Percentiles rank a stretch among this genome's conserved stretches.
phyloP scores from a whole-genome alignment of 2,329 filamentous ascomycete species.

The Cladosporium colombiae region DNA sequence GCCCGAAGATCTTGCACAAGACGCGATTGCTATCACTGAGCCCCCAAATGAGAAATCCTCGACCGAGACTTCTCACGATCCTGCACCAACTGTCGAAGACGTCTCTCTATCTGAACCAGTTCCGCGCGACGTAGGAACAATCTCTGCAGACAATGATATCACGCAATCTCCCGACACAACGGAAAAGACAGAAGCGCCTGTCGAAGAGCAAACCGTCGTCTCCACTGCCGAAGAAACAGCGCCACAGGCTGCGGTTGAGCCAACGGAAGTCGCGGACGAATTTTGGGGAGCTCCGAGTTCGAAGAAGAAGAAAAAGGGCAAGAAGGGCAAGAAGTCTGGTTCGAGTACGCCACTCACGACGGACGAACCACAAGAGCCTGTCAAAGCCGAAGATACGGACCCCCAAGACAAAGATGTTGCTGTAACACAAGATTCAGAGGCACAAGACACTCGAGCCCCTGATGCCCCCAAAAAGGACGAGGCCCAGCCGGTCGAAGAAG shows the following conservation, averaged over 20 bases:
- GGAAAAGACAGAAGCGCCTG: not conserved
- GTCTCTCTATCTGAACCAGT: not conserved
- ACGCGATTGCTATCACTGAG: not conserved
- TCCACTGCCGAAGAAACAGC: not conserved
- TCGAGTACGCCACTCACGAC: not conserved
- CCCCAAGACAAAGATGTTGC: not conserved
- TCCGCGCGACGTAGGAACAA: not conserved
- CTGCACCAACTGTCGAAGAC: not conserved
- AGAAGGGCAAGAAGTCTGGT: slow-evolving; percentile 21
- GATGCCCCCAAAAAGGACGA: slow-evolving; percentile 18
- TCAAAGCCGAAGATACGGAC: slow-evolving; percentile 26
- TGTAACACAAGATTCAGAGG: not conserved
- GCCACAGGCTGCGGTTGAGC: not conserved
- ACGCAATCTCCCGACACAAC: not conserved
- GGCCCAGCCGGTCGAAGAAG: slow-evolving; percentile 24
- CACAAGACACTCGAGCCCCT: not conserved
- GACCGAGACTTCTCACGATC: not conserved
- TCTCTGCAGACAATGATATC: not conserved
- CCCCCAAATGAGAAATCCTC: not conserved
- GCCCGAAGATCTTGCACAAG: not conserved
- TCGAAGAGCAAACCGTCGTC: not conserved
- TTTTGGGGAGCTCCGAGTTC: slow-evolving; percentile 21
- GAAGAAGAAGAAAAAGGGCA: slow-evolving; percentile 36
- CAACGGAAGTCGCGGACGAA: slow-evolving; percentile 13
- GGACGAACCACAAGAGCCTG: slow-evolving; percentile 18